Evolutionary conservation across 345 rosid species (phyloP), one percentile per base, ranked within the genome.

Genomic region (Trapa bicornis): DNA sequence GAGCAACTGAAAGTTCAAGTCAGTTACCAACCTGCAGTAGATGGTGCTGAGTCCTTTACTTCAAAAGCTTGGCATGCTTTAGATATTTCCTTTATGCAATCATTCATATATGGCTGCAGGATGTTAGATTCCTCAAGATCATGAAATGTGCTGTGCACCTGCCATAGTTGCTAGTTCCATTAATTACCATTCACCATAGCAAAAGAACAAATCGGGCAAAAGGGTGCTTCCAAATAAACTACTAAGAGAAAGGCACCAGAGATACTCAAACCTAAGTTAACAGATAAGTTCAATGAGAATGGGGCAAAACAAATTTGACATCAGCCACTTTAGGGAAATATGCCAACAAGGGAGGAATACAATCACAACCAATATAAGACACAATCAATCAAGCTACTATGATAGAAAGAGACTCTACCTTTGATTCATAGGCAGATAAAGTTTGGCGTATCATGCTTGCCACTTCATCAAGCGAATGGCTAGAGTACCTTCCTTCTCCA

Each of bases 381-480:
- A 22, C 36, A 15, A 33, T 33, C 37, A 33, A 35, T 33, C 63
- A 58, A 38, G 16, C 33, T 1, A 32, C 14, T 32, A 58, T 37
- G 38, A 58, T 6, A 41, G 52, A 16, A n/a, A 2, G 33, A 29
- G 50, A 15, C 15, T 16, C 41, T 57, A 90, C 98, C 98, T 93
- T 93, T 65, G 72, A 77, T 85, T 89, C 99, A 73, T 89, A 94
- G 16, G 85, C 81, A 75, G 96, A 81, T 76, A 94, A 80, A 47
- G 97, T 91, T 76, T 79, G 74, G 57, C 86, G 82, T 75, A 94
- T 82, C 96, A 94, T 87, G 53, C 78, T 89, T 70, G 93, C 87
- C 80, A 94, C 97, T 87, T 94, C 99, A 77, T 89, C 99, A 54
- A 94, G 83, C 66, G 96, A 89, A 89, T 94, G 99, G 76, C 75